Percentiles rank a stretch among this genome's conserved stretches.
Evolutionary conservation across 2,329 filamentous ascomycete genomes (phyloP).

Genomic region (Penicillium sp.): DNA sequence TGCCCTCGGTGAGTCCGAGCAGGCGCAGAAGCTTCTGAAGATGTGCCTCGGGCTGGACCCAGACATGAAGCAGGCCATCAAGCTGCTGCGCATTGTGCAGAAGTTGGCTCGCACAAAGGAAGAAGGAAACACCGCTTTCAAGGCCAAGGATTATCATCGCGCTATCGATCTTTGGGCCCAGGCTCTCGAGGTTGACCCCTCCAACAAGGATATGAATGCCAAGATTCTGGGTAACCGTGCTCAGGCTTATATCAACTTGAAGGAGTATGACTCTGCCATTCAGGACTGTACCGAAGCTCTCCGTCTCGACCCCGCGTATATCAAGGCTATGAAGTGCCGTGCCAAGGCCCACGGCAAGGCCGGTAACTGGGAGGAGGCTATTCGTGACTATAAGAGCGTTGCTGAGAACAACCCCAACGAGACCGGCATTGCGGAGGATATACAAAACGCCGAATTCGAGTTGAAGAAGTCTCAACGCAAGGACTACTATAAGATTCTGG

Average conservation of each 20-base stretch:
- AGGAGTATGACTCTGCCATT: conserved; percentile 78
- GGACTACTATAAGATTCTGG: conserved; percentile 98
- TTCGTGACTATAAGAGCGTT: conserved; percentile 83
- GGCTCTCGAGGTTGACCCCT: conserved; percentile 79
- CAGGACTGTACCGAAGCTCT: conserved; percentile 82
- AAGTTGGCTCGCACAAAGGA: conserved; percentile 92
- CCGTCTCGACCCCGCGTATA: conserved; percentile 76
- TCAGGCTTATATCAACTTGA: conserved; percentile 73
- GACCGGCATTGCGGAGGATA: conserved; percentile 74
- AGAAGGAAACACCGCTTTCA: conserved; percentile 88
- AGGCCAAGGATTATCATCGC: conserved; percentile 72
- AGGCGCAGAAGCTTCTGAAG: conserved; percentile 87
- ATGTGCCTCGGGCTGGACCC: conserved; percentile 88
- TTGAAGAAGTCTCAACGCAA: conserved; percentile 97
- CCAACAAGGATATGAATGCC: conserved; percentile 88
- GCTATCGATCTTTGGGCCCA: conserved; percentile 82
- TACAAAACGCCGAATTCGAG: conserved; percentile 87
- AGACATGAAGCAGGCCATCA: conserved; percentile 83
- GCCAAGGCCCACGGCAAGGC: conserved; percentile 83
- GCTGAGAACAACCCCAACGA: conserved; percentile 81
- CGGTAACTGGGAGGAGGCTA: conserved; percentile 87
- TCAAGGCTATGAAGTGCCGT: conserved; percentile 89
- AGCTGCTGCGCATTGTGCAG: conserved; percentile 84
- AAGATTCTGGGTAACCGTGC: conserved; percentile 95
- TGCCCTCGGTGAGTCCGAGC: conserved; percentile 88